Conservation (phyloP, 2,329 filamentous ascomycete species). For the Paecilomyces sp. region DNA sequence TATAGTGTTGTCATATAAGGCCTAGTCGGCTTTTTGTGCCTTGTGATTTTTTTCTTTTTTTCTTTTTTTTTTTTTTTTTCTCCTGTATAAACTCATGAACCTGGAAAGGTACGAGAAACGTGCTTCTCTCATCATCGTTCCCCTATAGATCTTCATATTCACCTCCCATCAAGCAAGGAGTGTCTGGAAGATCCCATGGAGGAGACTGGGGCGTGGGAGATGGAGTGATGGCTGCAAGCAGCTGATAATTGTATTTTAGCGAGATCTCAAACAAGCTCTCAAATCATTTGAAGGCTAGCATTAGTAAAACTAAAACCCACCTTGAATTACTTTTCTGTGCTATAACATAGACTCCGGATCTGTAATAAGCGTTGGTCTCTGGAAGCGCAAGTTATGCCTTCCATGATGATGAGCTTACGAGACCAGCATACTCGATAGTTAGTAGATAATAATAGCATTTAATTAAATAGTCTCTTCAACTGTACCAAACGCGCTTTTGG, state of each 20-base stretch:
- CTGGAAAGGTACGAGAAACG: not conserved
- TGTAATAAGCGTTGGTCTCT: not conserved
- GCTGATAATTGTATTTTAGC: not conserved
- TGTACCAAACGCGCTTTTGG: not conserved
- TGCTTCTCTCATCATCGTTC: not conserved
- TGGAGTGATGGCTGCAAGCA: not conserved
- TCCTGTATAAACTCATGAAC: constrained; percentile 5
- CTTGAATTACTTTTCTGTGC: not conserved
- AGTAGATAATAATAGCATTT: too few species aligned
- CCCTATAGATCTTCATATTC: not conserved
- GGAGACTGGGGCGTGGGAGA: not conserved
- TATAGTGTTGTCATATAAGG: constrained; percentile 5
- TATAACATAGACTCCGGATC: not conserved
- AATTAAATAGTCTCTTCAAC: too few species aligned
- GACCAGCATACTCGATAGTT: not conserved
- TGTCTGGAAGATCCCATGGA: not conserved
- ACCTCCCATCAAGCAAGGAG: not conserved
- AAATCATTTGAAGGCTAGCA: not conserved
- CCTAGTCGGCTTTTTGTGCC: constrained; percentile 4
- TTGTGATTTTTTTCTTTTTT: constrained; percentile 12
- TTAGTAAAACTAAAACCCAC: not conserved
- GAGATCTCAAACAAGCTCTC: not conserved
- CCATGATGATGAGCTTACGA: not conserved
- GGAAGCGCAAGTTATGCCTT: not conserved
- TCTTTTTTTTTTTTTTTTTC: constrained; percentile 10